Evolutionary conservation across 306 rosid species (phyloP).

Genomic region (Begonia fuchsioides): DNA sequence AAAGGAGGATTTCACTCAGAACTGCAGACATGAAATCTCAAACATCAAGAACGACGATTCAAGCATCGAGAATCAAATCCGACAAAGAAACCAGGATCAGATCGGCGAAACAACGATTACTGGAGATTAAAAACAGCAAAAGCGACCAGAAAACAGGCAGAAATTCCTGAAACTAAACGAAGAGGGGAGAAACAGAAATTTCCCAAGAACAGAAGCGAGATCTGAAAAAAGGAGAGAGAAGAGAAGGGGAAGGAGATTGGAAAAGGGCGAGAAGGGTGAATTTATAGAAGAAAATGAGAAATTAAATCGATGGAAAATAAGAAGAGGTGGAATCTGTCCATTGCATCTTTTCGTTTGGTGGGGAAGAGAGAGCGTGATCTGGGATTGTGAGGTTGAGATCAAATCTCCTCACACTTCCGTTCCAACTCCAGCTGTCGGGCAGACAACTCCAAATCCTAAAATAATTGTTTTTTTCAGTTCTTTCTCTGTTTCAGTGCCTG

Average conservation of each 20-base stretch:
- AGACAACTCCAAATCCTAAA: no score
- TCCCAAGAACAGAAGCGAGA: background rate
- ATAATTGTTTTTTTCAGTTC: no score
- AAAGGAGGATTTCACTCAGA: slow-evolving; percentile 85
- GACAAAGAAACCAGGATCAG: no score
- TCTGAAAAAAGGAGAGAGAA: background rate
- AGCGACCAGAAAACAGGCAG: background rate
- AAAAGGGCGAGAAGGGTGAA: slow-evolving; percentile 6
- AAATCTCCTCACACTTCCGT: no score
- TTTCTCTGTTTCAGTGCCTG: no score
- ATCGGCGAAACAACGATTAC: no score
- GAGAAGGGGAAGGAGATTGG: slow-evolving; percentile 19
- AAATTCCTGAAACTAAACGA: no score
- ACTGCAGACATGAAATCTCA: slow-evolving; percentile 84
- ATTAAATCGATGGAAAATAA: slow-evolving; percentile 2
- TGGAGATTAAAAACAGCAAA: background rate
- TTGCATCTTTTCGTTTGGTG: no score
- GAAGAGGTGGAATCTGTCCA: background rate
- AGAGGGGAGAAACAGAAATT: background rate
- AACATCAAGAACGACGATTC: slow-evolving; percentile 30
- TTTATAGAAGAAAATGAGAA: slow-evolving; percentile 31
- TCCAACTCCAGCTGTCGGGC: no score
- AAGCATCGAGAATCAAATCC: background rate
- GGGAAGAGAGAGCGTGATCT: no score
- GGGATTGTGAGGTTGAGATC: no score